Percentiles rank a stretch among this genome's conserved stretches.
Evolutionary conservation across 2,329 filamentous ascomycete genomes (phyloP).

Genomic region (Aspergillus udagawae): DNA sequence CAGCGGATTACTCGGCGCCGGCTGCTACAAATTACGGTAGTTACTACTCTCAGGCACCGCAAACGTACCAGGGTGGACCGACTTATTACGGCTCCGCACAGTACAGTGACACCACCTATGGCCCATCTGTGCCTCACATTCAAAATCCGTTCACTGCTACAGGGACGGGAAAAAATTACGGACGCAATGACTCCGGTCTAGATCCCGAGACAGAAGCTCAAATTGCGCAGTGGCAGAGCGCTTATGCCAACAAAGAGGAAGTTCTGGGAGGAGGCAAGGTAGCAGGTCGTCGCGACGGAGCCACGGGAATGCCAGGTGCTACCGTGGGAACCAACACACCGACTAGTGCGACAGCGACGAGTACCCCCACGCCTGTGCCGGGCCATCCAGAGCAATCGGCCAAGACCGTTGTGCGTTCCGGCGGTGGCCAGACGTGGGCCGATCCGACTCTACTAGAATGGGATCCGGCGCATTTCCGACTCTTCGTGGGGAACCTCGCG

Average conservation of each 20-base stretch:
- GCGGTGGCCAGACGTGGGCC: conserved; percentile 89
- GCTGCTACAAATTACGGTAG: conserved; percentile 38
- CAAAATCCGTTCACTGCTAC: conserved; percentile 76
- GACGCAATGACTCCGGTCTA: conserved; percentile 39
- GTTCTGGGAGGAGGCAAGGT: conserved; percentile 31
- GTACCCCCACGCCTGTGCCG: conserved; percentile 43
- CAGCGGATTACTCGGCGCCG: conserved; percentile 34
- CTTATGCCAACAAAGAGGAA: conserved; percentile 67
- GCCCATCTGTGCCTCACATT: conserved; percentile 63
- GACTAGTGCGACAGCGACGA: conserved; percentile 24
- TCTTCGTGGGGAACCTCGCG: conserved; percentile 95
- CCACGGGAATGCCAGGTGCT: conserved; percentile 31
- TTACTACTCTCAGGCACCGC: conserved; percentile 40
- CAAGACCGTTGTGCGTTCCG: conserved; percentile 83
- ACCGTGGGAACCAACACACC: conserved; percentile 38
- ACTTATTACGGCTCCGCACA: conserved; percentile 47
- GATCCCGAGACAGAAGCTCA: conserved; percentile 85
- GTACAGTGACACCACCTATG: conserved; percentile 45
- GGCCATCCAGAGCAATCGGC: conserved; percentile 48
- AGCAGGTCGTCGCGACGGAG: conserved; percentile 42
- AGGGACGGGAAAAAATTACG: conserved; percentile 36
- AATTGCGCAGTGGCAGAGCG: conserved; percentile 92
- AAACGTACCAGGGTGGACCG: conserved; percentile 28
- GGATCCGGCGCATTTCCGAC: conserved; percentile 89
- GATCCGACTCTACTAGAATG: conserved; percentile 87